Evolutionary conservation across 352 stramenopile species (phyloP).

Genomic region (Globisporangium lucens): DNA sequence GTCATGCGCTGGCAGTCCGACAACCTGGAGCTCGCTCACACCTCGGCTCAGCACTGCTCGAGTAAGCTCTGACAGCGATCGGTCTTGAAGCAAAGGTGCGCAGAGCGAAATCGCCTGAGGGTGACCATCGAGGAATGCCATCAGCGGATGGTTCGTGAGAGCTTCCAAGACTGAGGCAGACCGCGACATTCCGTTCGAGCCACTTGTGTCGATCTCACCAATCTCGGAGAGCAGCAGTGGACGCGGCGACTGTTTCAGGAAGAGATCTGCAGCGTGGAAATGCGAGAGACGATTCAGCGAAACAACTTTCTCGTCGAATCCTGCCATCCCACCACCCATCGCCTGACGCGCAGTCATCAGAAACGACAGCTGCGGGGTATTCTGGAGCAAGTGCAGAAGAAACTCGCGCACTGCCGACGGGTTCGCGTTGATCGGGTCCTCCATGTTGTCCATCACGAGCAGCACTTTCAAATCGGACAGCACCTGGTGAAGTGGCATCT

Average conservation of each 20-base stretch:
- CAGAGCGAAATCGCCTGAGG: slow-evolving; percentile 80
- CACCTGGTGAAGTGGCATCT: slow-evolving; percentile 53
- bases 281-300: slow-evolving; percentile 70
- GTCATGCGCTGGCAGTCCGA: slow-evolving; percentile 58
- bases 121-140: slow-evolving; percentile 79
- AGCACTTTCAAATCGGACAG: slow-evolving; percentile 58
- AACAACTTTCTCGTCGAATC: slow-evolving; percentile 81
- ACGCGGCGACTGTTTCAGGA: slow-evolving; percentile 74
- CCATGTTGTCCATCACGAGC: slow-evolving; percentile 82
- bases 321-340: slow-evolving; percentile 63
- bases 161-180: slow-evolving; percentile 52
- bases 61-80: slow-evolving; percentile 73
- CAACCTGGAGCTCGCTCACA: slow-evolving; percentile 66
- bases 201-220: slow-evolving; percentile 38
- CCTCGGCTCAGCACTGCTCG: slow-evolving; percentile 62
- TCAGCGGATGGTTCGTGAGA: slow-evolving; percentile 63
- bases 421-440: slow-evolving; percentile 73
- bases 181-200: slow-evolving; percentile 19
- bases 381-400: slow-evolving; percentile 61
- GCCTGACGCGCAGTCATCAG: slow-evolving; percentile 72
- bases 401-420: slow-evolving; percentile 55
- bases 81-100: slow-evolving; percentile 66
- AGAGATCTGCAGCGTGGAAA: slow-evolving; percentile 69
- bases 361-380: slow-evolving; percentile 54
- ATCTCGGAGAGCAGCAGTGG: slow-evolving; percentile 68